phyloP scores from a whole-genome alignment of 306 rosid species.

The Lupinus albus region DNA sequence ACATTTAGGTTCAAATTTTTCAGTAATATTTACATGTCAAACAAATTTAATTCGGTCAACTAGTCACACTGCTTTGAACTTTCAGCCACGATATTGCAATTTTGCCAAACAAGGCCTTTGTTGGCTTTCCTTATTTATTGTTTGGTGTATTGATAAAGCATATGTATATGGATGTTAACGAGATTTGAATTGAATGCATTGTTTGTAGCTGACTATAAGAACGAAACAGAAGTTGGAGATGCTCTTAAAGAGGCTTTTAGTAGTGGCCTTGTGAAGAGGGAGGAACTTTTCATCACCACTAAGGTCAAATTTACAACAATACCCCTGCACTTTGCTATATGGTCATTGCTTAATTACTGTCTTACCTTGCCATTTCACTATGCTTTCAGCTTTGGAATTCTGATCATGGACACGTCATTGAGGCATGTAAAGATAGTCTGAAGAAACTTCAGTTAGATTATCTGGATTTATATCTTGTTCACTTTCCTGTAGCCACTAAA shows the following conservation, averaged over 20 bases:
- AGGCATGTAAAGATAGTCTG: conserved; percentile 86
- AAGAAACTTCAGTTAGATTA: conserved; percentile 81
- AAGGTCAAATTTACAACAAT: conserved; percentile 53
- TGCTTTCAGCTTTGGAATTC: conserved; percentile 92
- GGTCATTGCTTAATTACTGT: conserved; percentile 22
- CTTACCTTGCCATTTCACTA: conserved; percentile 30
- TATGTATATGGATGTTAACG: conserved; percentile 23
- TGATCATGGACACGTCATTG: conserved; percentile 88
- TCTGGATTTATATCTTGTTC: conserved; percentile 85
- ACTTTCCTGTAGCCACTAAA: conserved; percentile 76
- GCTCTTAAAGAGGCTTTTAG: conserved; percentile 74
- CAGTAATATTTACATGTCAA: too few relatives aligned
- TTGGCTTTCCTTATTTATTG: not conserved
- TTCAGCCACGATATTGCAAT: too few relatives aligned
- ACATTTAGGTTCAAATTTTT: too few relatives aligned
- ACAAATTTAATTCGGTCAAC: too few relatives aligned
- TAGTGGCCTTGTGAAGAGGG: conserved; percentile 77
- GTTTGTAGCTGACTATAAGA: conserved; percentile 74
- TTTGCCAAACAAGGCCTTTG: too few relatives aligned
- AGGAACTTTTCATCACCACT: conserved; percentile 83
- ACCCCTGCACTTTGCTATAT: too few relatives aligned
- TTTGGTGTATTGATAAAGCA: not conserved
- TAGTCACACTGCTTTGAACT: too few relatives aligned
- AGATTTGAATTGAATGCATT: conserved; percentile 28
- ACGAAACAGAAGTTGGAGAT: conserved; percentile 83